Evolutionary conservation across 305 asterid genomes (phyloP), one percentile per base, ranked within the genome.

Genomic region (Lippia alba): DNA sequence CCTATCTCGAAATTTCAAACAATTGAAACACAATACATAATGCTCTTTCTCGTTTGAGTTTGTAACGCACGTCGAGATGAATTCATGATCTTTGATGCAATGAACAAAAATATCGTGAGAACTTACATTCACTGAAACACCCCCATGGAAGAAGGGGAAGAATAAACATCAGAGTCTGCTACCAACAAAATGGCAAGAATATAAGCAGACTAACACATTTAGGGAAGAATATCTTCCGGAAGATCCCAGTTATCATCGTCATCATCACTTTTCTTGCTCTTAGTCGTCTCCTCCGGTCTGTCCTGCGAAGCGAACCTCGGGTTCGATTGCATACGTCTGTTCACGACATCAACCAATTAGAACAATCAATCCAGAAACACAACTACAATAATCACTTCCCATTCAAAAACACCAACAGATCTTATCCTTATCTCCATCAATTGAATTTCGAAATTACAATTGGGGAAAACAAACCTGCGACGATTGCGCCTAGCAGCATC

Each of bases 231-330:
- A 19, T 86, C 86, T 6, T 61, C 76, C 17, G 97, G 96, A 15
- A 88, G 82, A 34, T 86, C 96, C 97, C 97, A 88, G 83, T 90
- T 90, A 74, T 85, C 96, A 19, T 78, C 83, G 3, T 77, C 91
- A 0, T 86, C 88, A 1, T 76, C 88, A 4, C 49, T 78, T 68
- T 82, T 79, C 76, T 79, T 80, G 74, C 16, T 68, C 73, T 77
- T 77, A 5, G 83, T 18, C 0, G 53, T 3, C 8, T 12, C 48
- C 69, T 76, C 91, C 66, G 75, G 79, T 66, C 34, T 76, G 49
- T 81, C 85, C 36, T 59, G 78, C 1, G 76, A 63, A 30, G 59
- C 50, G 19, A 16, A 55, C 67, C 87, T 78, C 9, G 41, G 41
- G 9, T 36, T 36, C 8, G 79, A 34, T 30, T 33, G 78, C 8